Conservation (phyloP, 1,284 basidiomycete species). For the Ustilago crameri region DNA sequence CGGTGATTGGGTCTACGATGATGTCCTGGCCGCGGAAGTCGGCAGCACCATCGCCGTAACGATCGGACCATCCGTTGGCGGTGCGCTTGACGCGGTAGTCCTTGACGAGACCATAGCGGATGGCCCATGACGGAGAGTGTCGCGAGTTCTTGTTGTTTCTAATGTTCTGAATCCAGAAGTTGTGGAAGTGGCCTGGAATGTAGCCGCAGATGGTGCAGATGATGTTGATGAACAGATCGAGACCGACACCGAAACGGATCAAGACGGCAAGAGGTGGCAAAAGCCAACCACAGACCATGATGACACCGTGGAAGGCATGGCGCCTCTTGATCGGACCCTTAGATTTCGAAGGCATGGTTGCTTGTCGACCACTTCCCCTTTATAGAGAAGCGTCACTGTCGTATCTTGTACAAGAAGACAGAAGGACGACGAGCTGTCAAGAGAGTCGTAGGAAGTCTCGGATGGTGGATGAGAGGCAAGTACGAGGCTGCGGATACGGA, state of each 20-base stretch:
- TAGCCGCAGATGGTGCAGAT: conserved; percentile 84
- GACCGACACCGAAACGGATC: conserved; percentile 90
- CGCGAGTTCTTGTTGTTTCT: conserved; percentile 91
- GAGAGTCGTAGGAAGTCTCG: too few species aligned
- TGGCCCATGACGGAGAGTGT: conserved; percentile 93
- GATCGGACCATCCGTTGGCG: conserved; percentile 50
- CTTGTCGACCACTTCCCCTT: background rate
- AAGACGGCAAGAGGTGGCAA: conserved; percentile 77
- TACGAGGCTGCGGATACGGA: too few species aligned
- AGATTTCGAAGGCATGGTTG: conserved; percentile 21
- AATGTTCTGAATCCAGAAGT: conserved; percentile 91
- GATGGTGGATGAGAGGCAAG: too few species aligned
- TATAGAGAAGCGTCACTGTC: background rate
- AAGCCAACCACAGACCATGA: conserved; percentile 69
- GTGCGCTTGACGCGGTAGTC: conserved; percentile 52
- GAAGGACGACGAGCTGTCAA: background rate
- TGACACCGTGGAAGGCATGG: conserved; percentile 83
- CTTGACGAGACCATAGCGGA: conserved; percentile 68
- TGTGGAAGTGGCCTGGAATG: conserved; percentile 75
- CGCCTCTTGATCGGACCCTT: conserved; percentile 70
- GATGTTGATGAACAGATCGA: conserved; percentile 91
- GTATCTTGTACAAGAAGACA: background rate
- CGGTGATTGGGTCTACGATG: conserved; percentile 52
- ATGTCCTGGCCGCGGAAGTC: conserved; percentile 45
- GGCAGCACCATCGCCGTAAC: conserved; percentile 40